Conservation (phyloP, 2,329 filamentous ascomycete genomes). For the Taxawa tesnikishii region DNA sequence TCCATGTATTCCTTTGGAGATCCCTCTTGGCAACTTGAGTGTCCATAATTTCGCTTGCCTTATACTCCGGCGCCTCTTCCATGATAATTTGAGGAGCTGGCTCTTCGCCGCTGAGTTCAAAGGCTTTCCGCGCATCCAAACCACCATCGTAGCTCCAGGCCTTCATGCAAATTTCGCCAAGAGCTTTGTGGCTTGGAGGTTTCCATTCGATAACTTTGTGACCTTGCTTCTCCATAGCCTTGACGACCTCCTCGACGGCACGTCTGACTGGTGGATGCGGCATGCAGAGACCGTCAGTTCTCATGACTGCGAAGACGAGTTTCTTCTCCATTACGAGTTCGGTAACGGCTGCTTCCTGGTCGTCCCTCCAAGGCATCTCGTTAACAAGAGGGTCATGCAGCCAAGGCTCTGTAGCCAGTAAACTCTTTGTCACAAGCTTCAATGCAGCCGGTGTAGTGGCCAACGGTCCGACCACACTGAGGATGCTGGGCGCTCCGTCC, state of each 20-base stretch:
- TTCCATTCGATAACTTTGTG: constrained; percentile 49
- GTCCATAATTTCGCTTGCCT: constrained; percentile 29
- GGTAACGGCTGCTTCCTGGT: constrained; percentile 23
- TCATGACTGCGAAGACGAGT: constrained; percentile 44
- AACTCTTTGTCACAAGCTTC: constrained; percentile 41
- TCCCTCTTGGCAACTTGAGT: constrained; percentile 42
- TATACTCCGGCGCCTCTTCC: constrained; percentile 22
- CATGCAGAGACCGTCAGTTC: constrained; percentile 36
- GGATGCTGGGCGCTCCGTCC: constrained; percentile 51
- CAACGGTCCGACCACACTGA: constrained; percentile 52
- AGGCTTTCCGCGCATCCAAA: constrained; percentile 36
- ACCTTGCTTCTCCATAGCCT: constrained; percentile 37
- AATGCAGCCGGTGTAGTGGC: constrained; percentile 43
- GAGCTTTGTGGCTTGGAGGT: constrained; percentile 32
- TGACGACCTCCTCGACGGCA: constrained; percentile 38
- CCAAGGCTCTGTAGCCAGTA: constrained; percentile 53
- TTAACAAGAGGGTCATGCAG: constrained; percentile 51
- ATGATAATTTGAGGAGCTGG: constrained; percentile 32
- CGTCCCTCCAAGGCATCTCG: constrained; percentile 52
- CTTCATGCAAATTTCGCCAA: constrained; percentile 20
- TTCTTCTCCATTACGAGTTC: constrained; percentile 26
- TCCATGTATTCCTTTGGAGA: constrained; percentile 49
- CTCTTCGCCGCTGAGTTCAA: constrained; percentile 44
- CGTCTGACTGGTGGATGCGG: constrained; percentile 47
- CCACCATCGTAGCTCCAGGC: constrained; percentile 38